Evolutionary conservation across 257 asterid genomes (phyloP).

Genomic region (Solanum pinnatisectum): DNA sequence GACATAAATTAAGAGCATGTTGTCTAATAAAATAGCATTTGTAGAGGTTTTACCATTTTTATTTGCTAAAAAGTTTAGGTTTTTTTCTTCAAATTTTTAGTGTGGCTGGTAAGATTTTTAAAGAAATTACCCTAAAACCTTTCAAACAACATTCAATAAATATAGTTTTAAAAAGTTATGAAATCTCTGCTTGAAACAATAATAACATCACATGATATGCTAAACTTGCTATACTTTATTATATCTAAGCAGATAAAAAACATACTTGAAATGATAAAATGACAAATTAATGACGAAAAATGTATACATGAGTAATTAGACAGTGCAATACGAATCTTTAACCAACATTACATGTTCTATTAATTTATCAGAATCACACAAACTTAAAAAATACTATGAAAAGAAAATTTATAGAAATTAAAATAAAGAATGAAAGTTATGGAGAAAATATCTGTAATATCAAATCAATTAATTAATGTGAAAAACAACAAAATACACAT

Average conservation of each 20-base stretch:
- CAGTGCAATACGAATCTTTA: neutral
- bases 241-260: neutral
- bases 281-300: neutral
- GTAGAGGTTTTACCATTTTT: neutral
- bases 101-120: neutral
- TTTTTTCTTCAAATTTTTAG: neutral
- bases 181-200: neutral
- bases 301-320: no score
- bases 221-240: neutral
- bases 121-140: no score
- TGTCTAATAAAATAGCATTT: neutral
- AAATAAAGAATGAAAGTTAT: neutral
- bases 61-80: neutral
- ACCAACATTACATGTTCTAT: neutral
- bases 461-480: neutral
- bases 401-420: no score
- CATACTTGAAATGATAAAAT: neutral
- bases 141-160: no score
- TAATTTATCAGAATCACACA: neutral
- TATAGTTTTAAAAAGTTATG: neutral
- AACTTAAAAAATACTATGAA: no score
- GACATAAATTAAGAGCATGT: neutral
- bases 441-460: no score
- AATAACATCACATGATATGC: neutral
- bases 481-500: neutral